Evolutionary conservation across 2,329 filamentous ascomycete genomes (phyloP).

Genomic region (Chaetomiaceae sp.): DNA sequence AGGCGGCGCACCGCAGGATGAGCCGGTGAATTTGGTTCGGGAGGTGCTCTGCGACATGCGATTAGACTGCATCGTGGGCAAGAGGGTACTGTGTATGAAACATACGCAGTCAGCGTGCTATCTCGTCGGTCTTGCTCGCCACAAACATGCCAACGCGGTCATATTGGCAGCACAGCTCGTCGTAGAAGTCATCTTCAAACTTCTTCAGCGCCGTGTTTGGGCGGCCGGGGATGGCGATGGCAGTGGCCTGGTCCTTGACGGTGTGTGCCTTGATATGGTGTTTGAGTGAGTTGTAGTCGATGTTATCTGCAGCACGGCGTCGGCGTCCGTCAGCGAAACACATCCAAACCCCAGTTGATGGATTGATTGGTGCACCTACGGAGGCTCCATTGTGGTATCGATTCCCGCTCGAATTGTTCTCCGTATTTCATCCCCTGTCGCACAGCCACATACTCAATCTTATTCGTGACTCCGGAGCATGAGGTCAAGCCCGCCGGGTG

Average conservation of each 20-base stretch:
- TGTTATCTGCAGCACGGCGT: conserved; percentile 77
- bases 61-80: too few species aligned
- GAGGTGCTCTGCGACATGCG: conserved; percentile 42
- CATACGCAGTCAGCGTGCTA: conserved; percentile 63
- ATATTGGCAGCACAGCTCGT: conserved; percentile 68
- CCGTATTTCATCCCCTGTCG: conserved; percentile 65
- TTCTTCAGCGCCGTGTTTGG: conserved; percentile 51
- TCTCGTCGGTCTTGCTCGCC: conserved; percentile 73
- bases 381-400: conserved; percentile 76
- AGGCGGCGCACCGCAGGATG: conserved; percentile 39
- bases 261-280: conserved; percentile 78
- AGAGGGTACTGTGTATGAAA: too few species aligned
- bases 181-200: conserved; percentile 69
- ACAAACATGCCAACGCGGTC: conserved; percentile 75
- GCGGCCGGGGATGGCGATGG: conserved; percentile 72
- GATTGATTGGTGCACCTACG: conserved; percentile 54
- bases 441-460: too few species aligned
- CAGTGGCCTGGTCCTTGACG: conserved; percentile 61
- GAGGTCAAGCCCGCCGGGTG: too few species aligned
- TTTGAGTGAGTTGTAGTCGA: conserved; percentile 86
- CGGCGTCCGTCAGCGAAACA: too few species aligned
- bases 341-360: too few species aligned
- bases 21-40: conserved; percentile 44
- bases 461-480: too few species aligned
- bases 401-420: conserved; percentile 66